Conservation (phyloP, 805 yeast genomes). For the Priceomyces carsonii region DNA sequence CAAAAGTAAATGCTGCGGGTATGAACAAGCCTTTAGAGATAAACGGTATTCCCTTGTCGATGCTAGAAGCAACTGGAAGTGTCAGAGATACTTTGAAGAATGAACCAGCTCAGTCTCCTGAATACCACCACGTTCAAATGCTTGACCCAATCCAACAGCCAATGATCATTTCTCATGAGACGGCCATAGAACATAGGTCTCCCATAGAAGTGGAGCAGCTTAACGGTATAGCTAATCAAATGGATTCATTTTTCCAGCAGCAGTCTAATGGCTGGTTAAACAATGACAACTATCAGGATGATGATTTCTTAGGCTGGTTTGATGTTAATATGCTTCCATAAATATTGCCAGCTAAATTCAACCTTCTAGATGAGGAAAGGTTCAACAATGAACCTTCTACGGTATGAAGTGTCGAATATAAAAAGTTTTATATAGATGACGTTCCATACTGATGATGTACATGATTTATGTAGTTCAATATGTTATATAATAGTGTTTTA, state of each 20-base stretch:
- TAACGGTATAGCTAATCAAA: constrained; percentile 24
- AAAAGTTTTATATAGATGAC: no score
- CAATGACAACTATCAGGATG: constrained; percentile 55
- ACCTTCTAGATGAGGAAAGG: no score
- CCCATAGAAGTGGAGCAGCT: constrained; percentile 7
- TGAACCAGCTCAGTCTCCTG: constrained; percentile 1
- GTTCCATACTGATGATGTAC: constrained; percentile 4
- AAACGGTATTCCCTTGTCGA: constrained; percentile 66
- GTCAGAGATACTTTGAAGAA: constrained; percentile 27
- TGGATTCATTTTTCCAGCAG: constrained; percentile 71
- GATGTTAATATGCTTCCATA: constrained; percentile 55
- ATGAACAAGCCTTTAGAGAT: constrained; percentile 55
- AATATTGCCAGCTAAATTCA: neutral
- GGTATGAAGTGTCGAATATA: no score
- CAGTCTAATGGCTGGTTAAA: constrained; percentile 87
- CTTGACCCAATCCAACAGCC: constrained; percentile 4
- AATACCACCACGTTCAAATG: constrained; percentile 1
- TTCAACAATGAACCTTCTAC: no score
- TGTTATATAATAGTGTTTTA: no score
- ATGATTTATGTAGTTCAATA: constrained; percentile 5
- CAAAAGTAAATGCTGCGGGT: constrained; percentile 59
- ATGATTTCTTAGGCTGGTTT: constrained; percentile 93
- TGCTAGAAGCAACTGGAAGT: constrained; percentile 83
- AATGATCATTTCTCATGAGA: neutral
- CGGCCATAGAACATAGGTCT: constrained; percentile 1